Conservation (phyloP, 768 basidiomycete species). For the Lentinula sp. region DNA sequence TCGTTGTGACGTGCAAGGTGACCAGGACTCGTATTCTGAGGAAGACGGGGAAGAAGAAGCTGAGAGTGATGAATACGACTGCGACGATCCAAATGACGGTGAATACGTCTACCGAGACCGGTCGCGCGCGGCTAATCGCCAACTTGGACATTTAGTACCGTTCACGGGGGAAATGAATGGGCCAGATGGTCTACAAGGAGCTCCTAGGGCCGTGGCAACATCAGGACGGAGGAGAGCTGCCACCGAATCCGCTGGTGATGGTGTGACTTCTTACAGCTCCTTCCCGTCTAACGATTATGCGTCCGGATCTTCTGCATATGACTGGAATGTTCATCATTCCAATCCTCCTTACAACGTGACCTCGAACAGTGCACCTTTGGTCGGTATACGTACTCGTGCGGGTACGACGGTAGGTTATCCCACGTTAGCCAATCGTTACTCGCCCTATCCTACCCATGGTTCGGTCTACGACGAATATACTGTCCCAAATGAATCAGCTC, state of each 20-base stretch:
- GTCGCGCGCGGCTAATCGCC: not conserved
- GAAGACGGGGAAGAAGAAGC: not conserved
- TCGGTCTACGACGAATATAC: not conserved
- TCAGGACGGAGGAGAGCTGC: not conserved
- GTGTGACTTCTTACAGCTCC: not conserved
- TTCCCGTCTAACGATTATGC: not conserved
- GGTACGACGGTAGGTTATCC: constrained; percentile 1
- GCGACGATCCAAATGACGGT: not conserved
- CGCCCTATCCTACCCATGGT: not conserved
- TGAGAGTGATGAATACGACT: not conserved
- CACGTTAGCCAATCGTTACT: not conserved
- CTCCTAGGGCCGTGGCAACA: not conserved
- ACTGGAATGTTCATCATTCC: not conserved
- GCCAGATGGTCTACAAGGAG: not conserved
- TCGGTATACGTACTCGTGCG: constrained; percentile 5
- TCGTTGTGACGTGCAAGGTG: not conserved
- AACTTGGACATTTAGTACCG: not conserved
- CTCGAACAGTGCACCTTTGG: not conserved
- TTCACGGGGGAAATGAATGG: not conserved
- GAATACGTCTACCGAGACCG: not conserved
- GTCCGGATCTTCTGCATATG: not conserved
- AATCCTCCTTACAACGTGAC: not conserved
- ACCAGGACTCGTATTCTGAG: not conserved
- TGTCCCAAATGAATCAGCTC: not conserved
- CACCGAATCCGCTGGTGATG: not conserved